A percentile compares a stretch with the other conserved stretches of the same genome.
phyloP scores from a whole-genome alignment of 441 rosid genomes.

The Melastoma candidum region DNA sequence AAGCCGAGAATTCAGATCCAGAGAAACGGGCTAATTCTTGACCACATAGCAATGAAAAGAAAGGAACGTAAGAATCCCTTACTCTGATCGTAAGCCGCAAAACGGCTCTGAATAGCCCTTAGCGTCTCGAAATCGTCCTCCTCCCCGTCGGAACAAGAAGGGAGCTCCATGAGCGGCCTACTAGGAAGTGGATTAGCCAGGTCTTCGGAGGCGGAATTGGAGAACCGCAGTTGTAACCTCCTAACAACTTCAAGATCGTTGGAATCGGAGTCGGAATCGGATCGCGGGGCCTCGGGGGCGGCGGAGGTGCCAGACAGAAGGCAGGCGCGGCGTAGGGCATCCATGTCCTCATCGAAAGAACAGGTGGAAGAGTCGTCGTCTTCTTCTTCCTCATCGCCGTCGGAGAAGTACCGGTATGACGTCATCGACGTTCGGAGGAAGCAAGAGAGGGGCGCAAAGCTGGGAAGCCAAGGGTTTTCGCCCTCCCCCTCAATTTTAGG shows the following conservation, averaged over 20 bases:
- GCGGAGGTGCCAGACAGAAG: conserved; percentile 22
- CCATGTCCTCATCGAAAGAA: conserved; percentile 52
- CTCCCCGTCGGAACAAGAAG: conserved; percentile 24
- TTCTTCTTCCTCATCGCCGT: conserved; percentile 10
- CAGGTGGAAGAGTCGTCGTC: conserved; percentile 27
- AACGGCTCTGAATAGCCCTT: conserved; percentile 53
- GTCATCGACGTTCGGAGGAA: background rate
- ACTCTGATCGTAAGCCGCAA: conserved; percentile 37
- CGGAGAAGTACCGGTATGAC: conserved; percentile 11
- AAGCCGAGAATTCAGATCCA: background rate
- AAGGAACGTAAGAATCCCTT: background rate
- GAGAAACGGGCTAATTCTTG: background rate
- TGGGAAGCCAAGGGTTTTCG: no score
- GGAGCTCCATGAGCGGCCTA: conserved; percentile 19
- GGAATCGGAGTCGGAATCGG: conserved; percentile 37
- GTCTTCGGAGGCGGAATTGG: conserved; percentile 15
- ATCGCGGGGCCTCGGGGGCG: conserved; percentile 4
- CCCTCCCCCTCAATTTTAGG: no score
- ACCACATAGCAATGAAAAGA: no score
- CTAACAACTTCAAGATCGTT: conserved; percentile 54
- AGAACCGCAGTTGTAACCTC: conserved; percentile 35
- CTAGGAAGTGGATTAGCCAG: conserved; percentile 20
- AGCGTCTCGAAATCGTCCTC: conserved; percentile 73
- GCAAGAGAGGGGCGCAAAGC: no score
- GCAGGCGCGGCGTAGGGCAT: conserved; percentile 68